These are phyloP conservation scores for Drosera capensis DNA, from an alignment of 148 eudicot species.

Conservation along the genomic window DNA sequence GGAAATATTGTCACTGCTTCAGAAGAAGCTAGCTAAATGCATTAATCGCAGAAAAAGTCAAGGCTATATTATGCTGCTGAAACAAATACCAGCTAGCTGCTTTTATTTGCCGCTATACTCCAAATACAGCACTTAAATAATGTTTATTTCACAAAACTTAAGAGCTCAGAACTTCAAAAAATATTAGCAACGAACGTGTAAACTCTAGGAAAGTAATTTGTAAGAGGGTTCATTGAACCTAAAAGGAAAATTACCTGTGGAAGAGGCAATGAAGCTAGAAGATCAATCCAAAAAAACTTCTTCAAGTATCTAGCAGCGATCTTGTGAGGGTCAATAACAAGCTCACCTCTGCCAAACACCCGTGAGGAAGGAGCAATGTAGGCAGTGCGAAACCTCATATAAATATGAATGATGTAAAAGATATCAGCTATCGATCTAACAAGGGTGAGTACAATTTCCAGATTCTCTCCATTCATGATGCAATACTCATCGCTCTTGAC, in stretches of 20 bases:
- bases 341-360: conserved; percentile 76
- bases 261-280: conserved; percentile 62
- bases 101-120: too few species aligned
- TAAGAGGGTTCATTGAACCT: too few species aligned
- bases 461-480: conserved; percentile 26
- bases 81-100: too few species aligned
- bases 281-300: conserved; percentile 44
- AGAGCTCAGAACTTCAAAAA: too few species aligned
- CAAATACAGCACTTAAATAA: too few species aligned
- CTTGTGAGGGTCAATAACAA: conserved; percentile 44
- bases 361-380: conserved; percentile 77
- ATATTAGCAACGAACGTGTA: not conserved
- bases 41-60: too few species aligned
- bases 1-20: too few species aligned
- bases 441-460: conserved; percentile 35
- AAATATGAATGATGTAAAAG: conserved; percentile 49
- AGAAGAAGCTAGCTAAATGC: too few species aligned
- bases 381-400: conserved; percentile 63
- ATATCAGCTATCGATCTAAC: conserved; percentile 43
- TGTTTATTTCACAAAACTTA: too few species aligned
- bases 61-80: too few species aligned
- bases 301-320: conserved; percentile 42
- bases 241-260: conserved; percentile 79
- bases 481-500: conserved; percentile 25
- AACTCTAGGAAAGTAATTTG: not conserved